Base-by-base conservation (phyloP, 2,329 filamentous ascomycete species). In the Clarireedia homoeocarpa region DNA sequence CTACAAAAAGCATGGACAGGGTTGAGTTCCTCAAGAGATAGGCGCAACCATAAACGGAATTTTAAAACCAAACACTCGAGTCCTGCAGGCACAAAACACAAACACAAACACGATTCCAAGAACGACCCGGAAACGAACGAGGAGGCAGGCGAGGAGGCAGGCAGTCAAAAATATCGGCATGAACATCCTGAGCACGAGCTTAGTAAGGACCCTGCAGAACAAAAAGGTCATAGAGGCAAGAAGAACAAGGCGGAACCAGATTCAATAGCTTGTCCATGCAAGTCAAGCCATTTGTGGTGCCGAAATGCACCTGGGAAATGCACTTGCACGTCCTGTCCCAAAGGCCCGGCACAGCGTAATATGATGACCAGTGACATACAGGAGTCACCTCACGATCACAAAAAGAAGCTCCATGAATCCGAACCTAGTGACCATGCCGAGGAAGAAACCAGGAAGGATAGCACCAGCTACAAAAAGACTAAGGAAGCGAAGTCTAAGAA, bases 1-100 rank as follows among this genome's bases (percentile, higher is more conserved):
- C 75, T 96, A 12, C 89, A 95, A 68, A 81, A 83, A 61, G 83
- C 89, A 38, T 96, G 91, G 89, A 72, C 85, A 45, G 73, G 76
- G 15, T 75, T 94, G 15, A 71, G 74, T 23, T 75, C 76, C 34
- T 70, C 76, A 57, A 69, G 75, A 59, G 74, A 79, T 70, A 67
- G 73, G 58, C 67, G 72, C 60, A 74, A 76, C 34, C 81, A 85
- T 60, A 50, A 69, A 68, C 4, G 72, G 66, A 23, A 44, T 12
- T 54, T 23, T 23, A 49, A 38, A 36, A 45, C 52, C n/a, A 54
- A 48, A 20, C 10, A 12, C 30, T 34, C 30, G 10, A 34, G 30
- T 34, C 30, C 30, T 12, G 30, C 30, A 2, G 12, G 30, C 30
- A 4, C 30, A 34, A 34, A 34, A 34, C 10, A 12, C 3, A 34